Percentiles rank a stretch among this genome's conserved stretches.
These are phyloP conservation scores for Clarkia xantiana DNA, from an alignment of 345 rosid genomes.

Conservation along the genomic window DNA sequence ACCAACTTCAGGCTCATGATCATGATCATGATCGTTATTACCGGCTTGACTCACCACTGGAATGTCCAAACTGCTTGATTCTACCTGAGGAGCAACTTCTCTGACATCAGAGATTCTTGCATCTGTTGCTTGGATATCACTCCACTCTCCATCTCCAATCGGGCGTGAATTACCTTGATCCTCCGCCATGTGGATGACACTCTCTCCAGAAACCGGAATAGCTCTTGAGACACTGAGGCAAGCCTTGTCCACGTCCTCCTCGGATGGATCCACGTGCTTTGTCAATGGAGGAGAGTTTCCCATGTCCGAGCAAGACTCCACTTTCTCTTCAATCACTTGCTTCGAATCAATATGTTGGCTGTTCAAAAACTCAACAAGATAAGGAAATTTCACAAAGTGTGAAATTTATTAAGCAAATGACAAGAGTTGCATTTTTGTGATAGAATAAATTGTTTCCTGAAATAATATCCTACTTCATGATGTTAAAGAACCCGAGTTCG, in stretches of 20 bases:
- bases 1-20: constrained; percentile 24
- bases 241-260: constrained; percentile 75
- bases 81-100: constrained; percentile 48
- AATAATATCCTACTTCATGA: too few relatives aligned
- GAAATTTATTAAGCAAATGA: too few relatives aligned
- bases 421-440: too few relatives aligned
- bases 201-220: constrained; percentile 36
- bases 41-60: constrained; percentile 38
- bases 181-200: constrained; percentile 44
- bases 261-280: constrained; percentile 51
- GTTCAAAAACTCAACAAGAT: constrained; percentile 10
- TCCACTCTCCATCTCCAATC: constrained; percentile 64
- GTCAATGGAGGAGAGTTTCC: constrained; percentile 12
- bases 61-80: constrained; percentile 63
- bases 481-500: too few relatives aligned
- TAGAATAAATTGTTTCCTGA: too few relatives aligned
- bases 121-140: constrained; percentile 83
- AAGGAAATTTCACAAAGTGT: too few relatives aligned
- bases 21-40: constrained; percentile 4
- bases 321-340: constrained; percentile 71
- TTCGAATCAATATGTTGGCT: constrained; percentile 72
- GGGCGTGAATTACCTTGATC: constrained; percentile 45
- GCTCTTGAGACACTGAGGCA: constrained; percentile 63
- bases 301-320: constrained; percentile 30
- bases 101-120: constrained; percentile 64